These are phyloP conservation scores for Phytophthora nicotianae DNA, from an alignment of 352 stramenopile genomes.

Conservation along the genomic window DNA sequence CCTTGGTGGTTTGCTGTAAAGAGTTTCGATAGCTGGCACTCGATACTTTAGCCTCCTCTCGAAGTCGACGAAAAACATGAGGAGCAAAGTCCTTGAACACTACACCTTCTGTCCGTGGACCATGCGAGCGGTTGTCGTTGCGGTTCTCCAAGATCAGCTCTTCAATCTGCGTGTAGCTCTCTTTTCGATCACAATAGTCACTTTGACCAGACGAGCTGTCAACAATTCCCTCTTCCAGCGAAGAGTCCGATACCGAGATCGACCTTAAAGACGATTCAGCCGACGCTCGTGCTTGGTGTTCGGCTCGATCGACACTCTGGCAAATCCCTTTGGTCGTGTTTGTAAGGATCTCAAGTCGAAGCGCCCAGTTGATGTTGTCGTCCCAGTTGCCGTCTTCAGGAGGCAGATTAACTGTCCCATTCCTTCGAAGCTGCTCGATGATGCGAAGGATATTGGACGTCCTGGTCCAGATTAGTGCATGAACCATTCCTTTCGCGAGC, in stretches of 20 bases:
- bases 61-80: conserved; percentile 78
- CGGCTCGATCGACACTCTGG: conserved; percentile 66
- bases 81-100: conserved; percentile 85
- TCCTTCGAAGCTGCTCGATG: conserved; percentile 68
- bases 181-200: conserved; percentile 66
- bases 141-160: conserved; percentile 73
- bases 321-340: conserved; percentile 90
- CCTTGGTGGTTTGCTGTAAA: conserved; percentile 75
- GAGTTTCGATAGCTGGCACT: conserved; percentile 70
- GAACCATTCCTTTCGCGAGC: conserved; percentile 80
- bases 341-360: conserved; percentile 86
- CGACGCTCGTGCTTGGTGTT: conserved; percentile 57
- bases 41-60: conserved; percentile 65
- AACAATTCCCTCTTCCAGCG: conserved; percentile 27
- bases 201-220: conserved; percentile 11
- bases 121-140: conserved; percentile 49
- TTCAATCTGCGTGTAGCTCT: conserved; percentile 79
- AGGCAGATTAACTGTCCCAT: conserved; percentile 65
- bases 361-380: conserved; percentile 87
- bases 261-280: conserved; percentile 36
- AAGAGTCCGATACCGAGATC: conserved; percentile 20
- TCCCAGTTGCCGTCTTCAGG: conserved; percentile 43
- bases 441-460: conserved; percentile 84
- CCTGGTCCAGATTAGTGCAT: conserved; percentile 82
- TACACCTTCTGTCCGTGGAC: conserved; percentile 54